phyloP scores from a whole-genome alignment of 441 rosid species.

The Arabidopsis hybrid region DNA sequence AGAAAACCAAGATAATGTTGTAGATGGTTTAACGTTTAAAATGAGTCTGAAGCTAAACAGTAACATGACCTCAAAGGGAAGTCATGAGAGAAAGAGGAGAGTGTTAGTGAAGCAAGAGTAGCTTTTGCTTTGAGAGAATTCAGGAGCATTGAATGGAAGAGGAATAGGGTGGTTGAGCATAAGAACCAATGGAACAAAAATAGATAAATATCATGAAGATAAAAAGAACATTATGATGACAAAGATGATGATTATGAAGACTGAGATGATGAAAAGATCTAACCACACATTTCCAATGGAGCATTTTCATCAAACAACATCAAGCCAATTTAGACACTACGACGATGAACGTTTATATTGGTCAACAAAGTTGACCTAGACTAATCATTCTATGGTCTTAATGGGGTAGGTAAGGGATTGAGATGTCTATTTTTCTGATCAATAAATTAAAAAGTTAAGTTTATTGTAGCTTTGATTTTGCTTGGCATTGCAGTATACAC shows the following conservation, averaged over 20 bases:
- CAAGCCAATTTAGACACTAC: slow-evolving; percentile 20
- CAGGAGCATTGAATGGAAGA: slow-evolving; percentile 47
- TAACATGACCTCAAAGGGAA: slow-evolving; percentile 56
- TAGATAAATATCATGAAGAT: slow-evolving; percentile 27
- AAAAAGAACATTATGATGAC: slow-evolving; percentile 40
- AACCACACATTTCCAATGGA: slow-evolving; percentile 19
- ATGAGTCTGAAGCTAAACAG: slow-evolving; percentile 36
- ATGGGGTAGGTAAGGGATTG: slow-evolving; percentile 59
- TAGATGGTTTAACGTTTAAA: slow-evolving; percentile 16
- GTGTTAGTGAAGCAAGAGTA: slow-evolving; percentile 43
- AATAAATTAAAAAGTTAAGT: neutral
- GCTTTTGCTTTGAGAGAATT: slow-evolving; percentile 49
- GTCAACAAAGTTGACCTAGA: slow-evolving; percentile 41
- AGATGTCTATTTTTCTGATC: slow-evolving; percentile 38
- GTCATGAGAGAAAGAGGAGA: slow-evolving; percentile 43
- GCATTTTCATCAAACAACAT: slow-evolving; percentile 16
- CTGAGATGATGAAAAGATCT: slow-evolving; percentile 16
- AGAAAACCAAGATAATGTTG: slow-evolving; percentile 14
- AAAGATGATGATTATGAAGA: slow-evolving; percentile 38
- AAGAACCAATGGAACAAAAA: slow-evolving; percentile 39
- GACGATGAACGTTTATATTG: neutral
- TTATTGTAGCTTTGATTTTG: slow-evolving; percentile 36
- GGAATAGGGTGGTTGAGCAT: slow-evolving; percentile 52
- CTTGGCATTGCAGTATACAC: slow-evolving; percentile 64
- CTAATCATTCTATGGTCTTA: slow-evolving; percentile 36